phyloP scores from a whole-genome alignment of 208 protist genomes.

The Porcisia deanei region DNA sequence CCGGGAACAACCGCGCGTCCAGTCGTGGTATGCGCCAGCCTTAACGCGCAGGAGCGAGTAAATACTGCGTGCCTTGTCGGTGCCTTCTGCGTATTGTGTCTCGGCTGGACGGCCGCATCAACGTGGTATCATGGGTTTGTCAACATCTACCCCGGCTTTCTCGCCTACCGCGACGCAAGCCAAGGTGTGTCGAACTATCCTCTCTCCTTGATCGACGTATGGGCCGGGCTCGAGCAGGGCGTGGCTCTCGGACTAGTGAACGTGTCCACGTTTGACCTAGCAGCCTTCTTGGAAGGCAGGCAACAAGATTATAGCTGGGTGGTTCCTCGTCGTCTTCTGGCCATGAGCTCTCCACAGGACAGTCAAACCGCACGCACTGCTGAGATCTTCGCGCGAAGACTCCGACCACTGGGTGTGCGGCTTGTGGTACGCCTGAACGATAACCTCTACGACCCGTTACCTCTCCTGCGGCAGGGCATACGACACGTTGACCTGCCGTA shows the following conservation, averaged over 20 bases:
- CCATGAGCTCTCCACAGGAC: conserved; percentile 86
- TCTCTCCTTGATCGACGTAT: conserved; percentile 80
- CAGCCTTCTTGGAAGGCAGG: conserved; percentile 89
- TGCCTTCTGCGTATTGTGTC: conserved; percentile 68
- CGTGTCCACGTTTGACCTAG: conserved; percentile 86
- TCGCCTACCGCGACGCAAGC: conserved; percentile 95
- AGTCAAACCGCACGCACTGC: conserved; percentile 28
- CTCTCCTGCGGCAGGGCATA: conserved; percentile 89
- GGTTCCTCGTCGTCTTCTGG: conserved; percentile 92
- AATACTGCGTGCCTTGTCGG: conserved; percentile 88
- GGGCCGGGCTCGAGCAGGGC: conserved; percentile 75
- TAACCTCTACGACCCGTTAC: conserved; percentile 81
- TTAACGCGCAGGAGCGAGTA: conserved; percentile 75
- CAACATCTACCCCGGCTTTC: conserved; percentile 74
- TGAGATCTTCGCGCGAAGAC: conserved; percentile 55
- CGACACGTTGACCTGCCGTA: conserved; percentile 94
- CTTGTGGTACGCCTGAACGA: conserved; percentile 95
- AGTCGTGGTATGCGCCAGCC: conserved; percentile 57
- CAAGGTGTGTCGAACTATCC: conserved; percentile 79
- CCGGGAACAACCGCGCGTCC: conserved; percentile 10
- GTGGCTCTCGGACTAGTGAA: conserved; percentile 75
- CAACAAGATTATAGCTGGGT: conserved; percentile 95
- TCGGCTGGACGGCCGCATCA: conserved; percentile 60
- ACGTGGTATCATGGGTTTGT: conserved; percentile 59
- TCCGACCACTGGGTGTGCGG: conserved; percentile 80